Evolutionary conservation across 2,329 filamentous ascomycete species (phyloP).

Genomic region (Periconia sp.): DNA sequence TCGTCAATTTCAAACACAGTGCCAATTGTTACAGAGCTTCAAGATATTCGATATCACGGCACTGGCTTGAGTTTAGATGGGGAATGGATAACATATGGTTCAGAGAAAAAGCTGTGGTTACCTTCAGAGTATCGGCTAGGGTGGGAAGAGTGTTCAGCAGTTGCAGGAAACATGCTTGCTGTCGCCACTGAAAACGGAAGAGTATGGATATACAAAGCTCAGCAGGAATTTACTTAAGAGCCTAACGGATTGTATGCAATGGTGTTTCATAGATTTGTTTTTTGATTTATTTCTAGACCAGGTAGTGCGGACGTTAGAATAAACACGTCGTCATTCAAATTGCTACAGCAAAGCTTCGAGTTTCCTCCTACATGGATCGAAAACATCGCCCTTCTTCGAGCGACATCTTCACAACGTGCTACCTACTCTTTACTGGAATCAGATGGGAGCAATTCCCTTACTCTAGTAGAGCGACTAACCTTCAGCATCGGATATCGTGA

Average conservation of each 20-base stretch:
- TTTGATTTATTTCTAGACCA: too few relatives aligned
- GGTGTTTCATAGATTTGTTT: not conserved
- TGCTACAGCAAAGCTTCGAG: not conserved
- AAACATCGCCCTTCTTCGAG: too few relatives aligned
- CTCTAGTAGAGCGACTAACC: too few relatives aligned
- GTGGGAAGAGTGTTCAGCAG: too few relatives aligned
- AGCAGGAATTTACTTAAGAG: not conserved
- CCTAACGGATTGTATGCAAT: not conserved
- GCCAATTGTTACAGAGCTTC: not conserved
- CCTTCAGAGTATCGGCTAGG: not conserved
- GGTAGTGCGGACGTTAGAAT: not conserved
- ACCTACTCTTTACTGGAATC: too few relatives aligned
- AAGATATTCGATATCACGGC: not conserved
- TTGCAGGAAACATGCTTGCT: not conserved
- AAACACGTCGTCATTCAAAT: not conserved
- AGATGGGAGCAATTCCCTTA: too few relatives aligned
- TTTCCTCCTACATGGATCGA: too few relatives aligned
- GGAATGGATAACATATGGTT: not conserved
- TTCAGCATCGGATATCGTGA: too few relatives aligned
- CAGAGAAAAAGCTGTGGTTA: not conserved
- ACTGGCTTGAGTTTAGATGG: not conserved
- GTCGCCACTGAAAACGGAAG: not conserved
- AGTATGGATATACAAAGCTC: not conserved
- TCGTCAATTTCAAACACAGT: too few relatives aligned
- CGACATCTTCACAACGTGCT: too few relatives aligned